Base-by-base conservation (phyloP, 345 rosid species). In the Lagerstroemia speciosa region DNA sequence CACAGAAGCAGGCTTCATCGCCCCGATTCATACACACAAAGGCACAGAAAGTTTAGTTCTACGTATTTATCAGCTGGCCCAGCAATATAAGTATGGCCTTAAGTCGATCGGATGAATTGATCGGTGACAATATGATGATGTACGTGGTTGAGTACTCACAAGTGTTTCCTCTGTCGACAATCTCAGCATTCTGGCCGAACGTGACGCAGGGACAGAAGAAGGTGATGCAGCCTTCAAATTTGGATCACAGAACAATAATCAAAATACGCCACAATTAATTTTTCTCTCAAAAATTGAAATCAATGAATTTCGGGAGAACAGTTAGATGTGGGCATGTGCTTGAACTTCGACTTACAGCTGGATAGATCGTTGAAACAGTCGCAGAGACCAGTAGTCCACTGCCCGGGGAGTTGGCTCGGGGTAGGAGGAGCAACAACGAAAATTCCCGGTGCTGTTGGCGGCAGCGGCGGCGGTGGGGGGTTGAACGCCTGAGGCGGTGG, bases 161-260 rank as follows among this genome's bases (percentile, higher is more conserved):
- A 6, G 78, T 74, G 38, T 29, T 15, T 48, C 70, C 75, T 60
- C 63, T 65, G 73, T 74, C 78, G 20, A 71, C 32, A 65, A 71
- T 67, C 65, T 64, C 62, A 10, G 71, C 75, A 5, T 45, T 74
- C 52, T 71, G 78, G 69, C 75, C 78, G 29, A 77, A 77, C 2
- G 70, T 55, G 41, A 74, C 50, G 64, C 77, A 74, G 0, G 65
- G 77, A 30, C 70, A 77, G 31, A 45, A 64, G 61, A 53, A 55
- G 1, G 77, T 57, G 6, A 58, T 64, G 32, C 45, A 32, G 57
- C 76, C 73, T 68, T 10, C 27, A 52, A 52, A 38, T 38, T 38
- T 7, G n/a, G n/a, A n/a, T n/a, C n/a, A n/a, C n/a, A n/a, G n/a
- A n/a, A n/a, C n/a, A n/a, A n/a, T n/a, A n/a, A n/a, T n/a, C n/a